Base-by-base conservation (phyloP, 1,284 basidiomycete genomes). In the Anthracocystis setariae region DNA sequence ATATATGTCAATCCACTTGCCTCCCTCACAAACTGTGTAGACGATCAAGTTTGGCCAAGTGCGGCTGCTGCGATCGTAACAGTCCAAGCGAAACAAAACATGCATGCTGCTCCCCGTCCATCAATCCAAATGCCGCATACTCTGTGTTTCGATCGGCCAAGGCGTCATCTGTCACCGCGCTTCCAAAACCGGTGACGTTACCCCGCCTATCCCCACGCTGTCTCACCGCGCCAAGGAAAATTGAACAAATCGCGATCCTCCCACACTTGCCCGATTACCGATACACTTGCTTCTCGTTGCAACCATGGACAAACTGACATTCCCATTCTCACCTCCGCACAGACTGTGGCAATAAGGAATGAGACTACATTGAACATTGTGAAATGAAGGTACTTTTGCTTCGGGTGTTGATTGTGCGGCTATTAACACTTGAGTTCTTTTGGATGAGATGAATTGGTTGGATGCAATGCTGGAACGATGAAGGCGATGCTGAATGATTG, bases 401-500 rank as follows among this genome's bases (percentile, higher is more conserved):
- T 29, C 29, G 29, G 12, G 18, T 42, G 23, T 15, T 17, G 35
- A 21, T 23, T 2, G 15, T 23, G 40, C 40, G 20, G 40, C 18
- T 15, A 42, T 18, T 42, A 23, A n/a, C 2, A 8, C 35, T 37
- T 15, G 35, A 37, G 17, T 7, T 15, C 15, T 42, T 8, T 20
- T 42, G 21, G 23, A 10, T 12, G 18, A 21, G 21, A 42, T 23
- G 21, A 39, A 39, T 8, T 23, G 40, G 12, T 21, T 42, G 40
- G 21, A 42, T 42, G 40, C 35, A n/a, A 37, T 37, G 35, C 35
- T 37, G 35, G 17, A 17, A 37, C 17, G 25, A 27, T 25, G 43
- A 25, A 23, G n/a, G n/a, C n/a, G 18, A 42, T 42, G 40, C 40
- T 42, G 40, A 42, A 23, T 42, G 21, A 42, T 23, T 42, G 40